Base-by-base conservation (phyloP, 1,284 basidiomycete species). In the Neonothopanus nambi region DNA sequence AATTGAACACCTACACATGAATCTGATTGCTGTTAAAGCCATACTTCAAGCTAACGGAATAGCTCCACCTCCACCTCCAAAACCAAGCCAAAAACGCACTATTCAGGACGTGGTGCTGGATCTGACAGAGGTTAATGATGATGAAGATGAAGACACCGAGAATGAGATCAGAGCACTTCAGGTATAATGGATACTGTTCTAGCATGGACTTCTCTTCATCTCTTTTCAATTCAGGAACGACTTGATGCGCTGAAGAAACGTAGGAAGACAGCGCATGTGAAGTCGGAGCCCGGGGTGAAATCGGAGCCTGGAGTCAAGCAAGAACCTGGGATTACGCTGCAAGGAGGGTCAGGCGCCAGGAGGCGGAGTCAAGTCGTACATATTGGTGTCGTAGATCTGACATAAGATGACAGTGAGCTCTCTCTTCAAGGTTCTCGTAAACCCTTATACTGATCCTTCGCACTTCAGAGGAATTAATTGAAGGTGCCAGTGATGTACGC, bases 1-100 rank as follows among this genome's bases (percentile, higher is more conserved):
- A 11, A 28, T 28, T 28, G 26, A 5, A 11, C 11, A 5, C 26
- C 36, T n/a, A 5, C 9, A n/a, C 38, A 26, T 6, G n/a, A n/a
- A 18, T 37, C n/a, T 13, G 15, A 17, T n/a, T 3, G 5, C 21
- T 33, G 11, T n/a, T n/a, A 9, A 6, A 52, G 52, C 18, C 15
- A 33, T 53, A 38, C 52, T 53, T 23, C 52, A 46, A 33, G 52
- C 52, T 8, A 53, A 53, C 26, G 52, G 52, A 11, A 53, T 53
- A n/a, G 52, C 44, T 13, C n/a, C n/a, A n/a, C 45, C 52, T 20
- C 50, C 8, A 21, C 12, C 26, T 15, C 26, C 26, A 5, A 28
- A 28, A 28, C 43, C 28, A 17, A 26, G 11, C 5, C 30, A 35
- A 6, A 46, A 46, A 21, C 28, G 30, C 43, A 13, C 23, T 24